phyloP scores from a whole-genome alignment of 768 basidiomycete genomes.

The Kwoniella sp. region DNA sequence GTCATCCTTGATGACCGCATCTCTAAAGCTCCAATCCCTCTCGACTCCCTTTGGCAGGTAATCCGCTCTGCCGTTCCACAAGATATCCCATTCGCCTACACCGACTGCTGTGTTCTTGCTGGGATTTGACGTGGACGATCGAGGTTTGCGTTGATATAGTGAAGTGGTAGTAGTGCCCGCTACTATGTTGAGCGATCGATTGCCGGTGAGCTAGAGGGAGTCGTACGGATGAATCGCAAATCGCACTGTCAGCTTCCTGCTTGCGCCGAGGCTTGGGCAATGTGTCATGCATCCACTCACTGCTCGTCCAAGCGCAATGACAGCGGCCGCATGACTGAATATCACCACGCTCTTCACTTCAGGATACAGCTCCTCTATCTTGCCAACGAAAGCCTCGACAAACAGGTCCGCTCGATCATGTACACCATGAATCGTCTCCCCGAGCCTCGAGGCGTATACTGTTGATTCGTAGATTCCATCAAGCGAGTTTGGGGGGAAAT shows the following conservation, averaged over 20 bases:
- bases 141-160: constrained; percentile 40
- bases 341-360: constrained; percentile 49
- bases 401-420: constrained; percentile 46
- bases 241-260: background rate
- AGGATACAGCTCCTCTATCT: constrained; percentile 44
- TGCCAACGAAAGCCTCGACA: constrained; percentile 41
- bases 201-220: constrained; percentile 54
- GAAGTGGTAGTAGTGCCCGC: constrained; percentile 53
- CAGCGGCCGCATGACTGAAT: constrained; percentile 54
- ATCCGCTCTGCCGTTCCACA: constrained; percentile 51
- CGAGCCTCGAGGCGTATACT: constrained; percentile 48
- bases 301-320: constrained; percentile 55
- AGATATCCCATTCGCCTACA: constrained; percentile 52
- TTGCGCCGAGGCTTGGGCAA: background rate
- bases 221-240: background rate
- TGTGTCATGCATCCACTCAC: constrained; percentile 27
- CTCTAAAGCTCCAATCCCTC: constrained; percentile 54
- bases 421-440: constrained; percentile 49
- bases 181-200: constrained; percentile 41
- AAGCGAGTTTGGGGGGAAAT: constrained; percentile 42
- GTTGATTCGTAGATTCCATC: constrained; percentile 45
- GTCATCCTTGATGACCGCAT: constrained; percentile 43
- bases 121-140: background rate
- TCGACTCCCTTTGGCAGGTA: constrained; percentile 55
- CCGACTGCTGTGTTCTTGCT: constrained; percentile 15